Base-by-base conservation (phyloP, 306 rosid species). In the Ammopiptanthus mongolicus region DNA sequence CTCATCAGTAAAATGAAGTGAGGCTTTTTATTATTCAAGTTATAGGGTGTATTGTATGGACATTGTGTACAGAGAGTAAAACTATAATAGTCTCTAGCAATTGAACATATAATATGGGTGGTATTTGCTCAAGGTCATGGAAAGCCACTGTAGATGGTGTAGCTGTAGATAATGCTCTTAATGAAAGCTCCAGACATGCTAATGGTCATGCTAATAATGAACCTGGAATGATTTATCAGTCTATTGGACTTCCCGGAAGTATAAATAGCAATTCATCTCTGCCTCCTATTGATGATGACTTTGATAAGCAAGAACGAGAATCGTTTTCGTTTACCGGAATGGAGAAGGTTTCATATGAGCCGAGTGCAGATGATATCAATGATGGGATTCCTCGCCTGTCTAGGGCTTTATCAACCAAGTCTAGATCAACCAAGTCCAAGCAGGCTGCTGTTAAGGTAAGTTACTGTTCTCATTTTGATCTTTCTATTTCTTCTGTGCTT, bases 321-420 rank as follows among this genome's bases (percentile, higher is more conserved):
- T 92, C 92, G 0, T 88, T 84, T 89, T 80, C 93, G 1, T 72
- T 80, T 60, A 87, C 87, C 0, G 93, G 87, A 77, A 65, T 51
- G 64, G 88, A 85, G 51, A 56, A 75, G 71, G 85, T 63, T 68
- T 80, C 90, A 5, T 65, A 81, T 79, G 97, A 90, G 51, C 65
- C 78, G 14, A 64, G 76, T 33, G 75, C 57, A 2, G 94, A 92
- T 58, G 97, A 90, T 81, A 71, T 89, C 74, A 86, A 84, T 68
- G 99, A 92, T 52, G 99, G 99, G 73, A 96, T 96, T 85, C 99
- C 99, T 73, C 80, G 72, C 50, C 80, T 96, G 80, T 79, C 96
- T 31, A 84, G 98, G 87, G 84, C 50, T 12, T 81, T 81, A 25
- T 96, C 99, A 1, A 77, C 90, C 15, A 92, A 92, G 74, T 92